Evolutionary conservation across 1,284 basidiomycete genomes (phyloP).

Genomic region (Farysia itapuensis): DNA sequence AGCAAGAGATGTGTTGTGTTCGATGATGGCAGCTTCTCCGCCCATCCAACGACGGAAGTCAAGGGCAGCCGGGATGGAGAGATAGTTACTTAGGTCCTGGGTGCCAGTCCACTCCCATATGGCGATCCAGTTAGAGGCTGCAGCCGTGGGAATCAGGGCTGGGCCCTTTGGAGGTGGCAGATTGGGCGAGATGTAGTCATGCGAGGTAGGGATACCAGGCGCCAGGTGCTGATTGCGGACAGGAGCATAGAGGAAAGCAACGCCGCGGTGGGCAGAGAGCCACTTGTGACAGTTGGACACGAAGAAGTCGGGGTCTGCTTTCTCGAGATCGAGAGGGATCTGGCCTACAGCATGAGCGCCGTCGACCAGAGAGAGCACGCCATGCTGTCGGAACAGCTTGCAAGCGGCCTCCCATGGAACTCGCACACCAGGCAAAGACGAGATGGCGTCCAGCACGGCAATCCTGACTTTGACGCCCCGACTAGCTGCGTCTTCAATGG

Average conservation of each 20-base stretch:
- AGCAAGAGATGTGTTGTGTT: constrained; percentile 75
- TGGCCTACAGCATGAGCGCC: constrained; percentile 79
- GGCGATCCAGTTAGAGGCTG: constrained; percentile 10
- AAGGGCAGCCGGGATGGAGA: constrained; percentile 65
- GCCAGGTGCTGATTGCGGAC: constrained; percentile 77
- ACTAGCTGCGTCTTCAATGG: constrained; percentile 7
- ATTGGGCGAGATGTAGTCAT: constrained; percentile 15
- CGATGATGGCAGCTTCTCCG: constrained; percentile 76
- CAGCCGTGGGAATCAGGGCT: constrained; percentile 5
- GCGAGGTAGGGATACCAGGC: constrained; percentile 72
- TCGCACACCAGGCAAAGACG: constrained; percentile 70
- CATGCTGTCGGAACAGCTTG: constrained; percentile 37
- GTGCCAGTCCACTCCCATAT: constrained; percentile 42
- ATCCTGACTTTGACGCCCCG: constrained; percentile 75
- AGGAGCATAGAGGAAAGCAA: constrained; percentile 76
- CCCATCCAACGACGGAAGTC: constrained; percentile 79
- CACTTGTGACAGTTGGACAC: constrained; percentile 43
- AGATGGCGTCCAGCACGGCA: constrained; percentile 75
- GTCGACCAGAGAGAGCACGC: constrained; percentile 65
- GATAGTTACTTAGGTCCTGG: constrained; percentile 26
- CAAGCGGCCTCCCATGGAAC: constrained; percentile 78
- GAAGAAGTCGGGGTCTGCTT: constrained; percentile 57
- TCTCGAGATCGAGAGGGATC: constrained; percentile 52
- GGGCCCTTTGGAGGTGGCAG: constrained; percentile 5
- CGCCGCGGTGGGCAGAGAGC: constrained; percentile 71